Evolutionary conservation across 345 rosid genomes (phyloP).

Genomic region (Gynandropsis gynandra): DNA sequence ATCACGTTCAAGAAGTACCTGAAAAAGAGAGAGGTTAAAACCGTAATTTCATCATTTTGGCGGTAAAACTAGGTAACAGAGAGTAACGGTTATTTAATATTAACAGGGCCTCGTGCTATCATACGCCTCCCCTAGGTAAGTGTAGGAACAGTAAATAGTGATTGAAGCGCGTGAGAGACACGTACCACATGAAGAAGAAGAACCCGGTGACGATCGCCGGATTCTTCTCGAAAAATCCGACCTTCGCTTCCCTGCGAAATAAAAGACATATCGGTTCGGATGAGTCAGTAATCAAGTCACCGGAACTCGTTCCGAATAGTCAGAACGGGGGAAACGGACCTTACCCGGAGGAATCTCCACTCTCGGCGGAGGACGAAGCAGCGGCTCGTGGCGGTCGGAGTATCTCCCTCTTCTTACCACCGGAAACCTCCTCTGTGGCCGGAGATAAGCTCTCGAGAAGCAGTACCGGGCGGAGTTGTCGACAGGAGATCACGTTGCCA

Average conservation of each 20-base stretch:
- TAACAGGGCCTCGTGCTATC: neutral
- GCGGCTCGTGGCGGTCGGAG: slow-evolving; percentile 52
- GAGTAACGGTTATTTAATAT: neutral
- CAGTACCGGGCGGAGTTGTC: slow-evolving; percentile 72
- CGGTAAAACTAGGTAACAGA: slow-evolving; percentile 12
- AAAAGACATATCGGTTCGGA: slow-evolving; percentile 25
- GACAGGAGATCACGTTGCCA: slow-evolving; percentile 70
- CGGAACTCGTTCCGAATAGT: slow-evolving; percentile 19
- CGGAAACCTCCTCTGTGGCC: slow-evolving; percentile 3
- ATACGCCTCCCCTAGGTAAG: slow-evolving; percentile 4
- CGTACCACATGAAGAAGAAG: slow-evolving; percentile 98
- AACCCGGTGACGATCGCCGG: slow-evolving; percentile 85
- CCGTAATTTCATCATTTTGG: slow-evolving; percentile 14
- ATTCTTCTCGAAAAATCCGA: slow-evolving; percentile 59
- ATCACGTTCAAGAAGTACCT: slow-evolving; percentile 79
- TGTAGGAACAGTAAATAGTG: neutral
- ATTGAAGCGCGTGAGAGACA: slow-evolving; percentile 11
- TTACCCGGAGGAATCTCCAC: slow-evolving; percentile 96
- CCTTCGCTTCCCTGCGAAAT: slow-evolving; percentile 56
- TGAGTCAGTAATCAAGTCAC: slow-evolving; percentile 28
- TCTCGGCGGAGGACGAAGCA: slow-evolving; percentile 64
- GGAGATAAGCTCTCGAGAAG: slow-evolving; percentile 39
- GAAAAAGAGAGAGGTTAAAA: slow-evolving; percentile 1
- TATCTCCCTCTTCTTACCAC: slow-evolving; percentile 34
- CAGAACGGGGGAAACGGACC: slow-evolving; percentile 66